phyloP scores from a whole-genome alignment of 2,329 filamentous ascomycete genomes.

The Fusarium sp. region DNA sequence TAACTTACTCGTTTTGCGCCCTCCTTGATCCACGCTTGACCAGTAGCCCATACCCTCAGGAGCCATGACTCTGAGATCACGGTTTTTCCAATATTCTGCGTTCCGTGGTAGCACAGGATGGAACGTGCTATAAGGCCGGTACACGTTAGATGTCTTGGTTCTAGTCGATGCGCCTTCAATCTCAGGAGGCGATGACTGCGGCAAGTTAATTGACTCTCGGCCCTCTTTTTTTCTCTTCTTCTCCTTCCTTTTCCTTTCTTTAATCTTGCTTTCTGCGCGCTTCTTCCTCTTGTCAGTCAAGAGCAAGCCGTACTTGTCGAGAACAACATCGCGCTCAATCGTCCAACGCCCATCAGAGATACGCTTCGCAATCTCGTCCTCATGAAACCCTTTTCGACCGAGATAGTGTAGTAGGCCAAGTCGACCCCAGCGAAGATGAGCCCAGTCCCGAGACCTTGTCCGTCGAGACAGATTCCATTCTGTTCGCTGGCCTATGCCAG shows the following conservation, averaged over 20 bases:
- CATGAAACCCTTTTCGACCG: conserved; percentile 10
- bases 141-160: conserved; percentile 47
- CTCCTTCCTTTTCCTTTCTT: conserved; percentile 16
- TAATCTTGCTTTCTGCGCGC: conserved; percentile 12
- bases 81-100: conserved; percentile 43
- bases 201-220: background rate
- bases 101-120: conserved; percentile 44
- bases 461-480: conserved; percentile 20
- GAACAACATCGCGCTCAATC: conserved; percentile 24
- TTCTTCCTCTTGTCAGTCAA: conserved; percentile 29
- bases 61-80: conserved; percentile 49
- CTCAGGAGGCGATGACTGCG: background rate
- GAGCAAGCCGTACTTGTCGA: conserved; percentile 17
- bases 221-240: conserved; percentile 13
- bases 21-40: conserved; percentile 36
- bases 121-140: conserved; percentile 50
- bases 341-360: conserved; percentile 29
- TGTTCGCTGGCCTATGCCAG: conserved; percentile 23
- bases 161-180: conserved; percentile 27
- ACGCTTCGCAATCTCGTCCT: conserved; percentile 23
- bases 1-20: conserved; percentile 39
- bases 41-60: conserved; percentile 49
- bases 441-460: conserved; percentile 10
- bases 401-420: conserved; percentile 29
- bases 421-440: conserved; percentile 25